Conservation (phyloP, 371 early-diverging fungal genomes). For the Actinomortierella ambigua region DNA sequence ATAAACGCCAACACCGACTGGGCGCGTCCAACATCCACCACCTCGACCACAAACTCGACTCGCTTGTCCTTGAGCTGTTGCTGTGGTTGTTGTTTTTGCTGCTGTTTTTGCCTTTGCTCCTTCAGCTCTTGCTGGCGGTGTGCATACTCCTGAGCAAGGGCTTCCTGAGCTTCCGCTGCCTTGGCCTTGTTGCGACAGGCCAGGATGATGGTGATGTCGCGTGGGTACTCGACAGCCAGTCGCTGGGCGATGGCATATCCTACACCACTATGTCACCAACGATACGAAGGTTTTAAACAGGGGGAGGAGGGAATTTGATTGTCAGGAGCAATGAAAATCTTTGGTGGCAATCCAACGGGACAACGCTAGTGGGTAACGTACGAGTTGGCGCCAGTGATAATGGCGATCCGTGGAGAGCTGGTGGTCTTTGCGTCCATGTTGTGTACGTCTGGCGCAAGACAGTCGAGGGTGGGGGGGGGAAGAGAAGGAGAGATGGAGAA, state of each 20-base stretch:
- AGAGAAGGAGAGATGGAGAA: not conserved
- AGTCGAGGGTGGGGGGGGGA: not conserved
- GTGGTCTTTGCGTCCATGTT: no score
- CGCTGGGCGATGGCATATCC: conserved; percentile 76
- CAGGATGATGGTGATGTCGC: conserved; percentile 62
- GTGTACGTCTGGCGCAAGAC: no score
- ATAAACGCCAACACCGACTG: conserved; percentile 49
- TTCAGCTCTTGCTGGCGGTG: conserved; percentile 24
- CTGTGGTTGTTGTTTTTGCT: not conserved
- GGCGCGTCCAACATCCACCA: conserved; percentile 62
- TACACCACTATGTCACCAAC: conserved; percentile 60
- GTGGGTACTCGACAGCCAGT: conserved; percentile 51
- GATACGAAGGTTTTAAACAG: not conserved
- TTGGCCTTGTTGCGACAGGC: conserved; percentile 74
- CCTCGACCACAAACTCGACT: conserved; percentile 49
- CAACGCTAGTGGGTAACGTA: no score
- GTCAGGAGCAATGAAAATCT: not conserved
- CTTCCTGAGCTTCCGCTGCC: conserved; percentile 60
- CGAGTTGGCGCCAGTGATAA: conserved; percentile 71
- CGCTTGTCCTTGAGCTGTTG: conserved; percentile 9
- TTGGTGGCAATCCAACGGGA: no score
- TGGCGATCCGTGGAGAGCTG: conserved; percentile 41
- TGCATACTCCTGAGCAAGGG: conserved; percentile 48
- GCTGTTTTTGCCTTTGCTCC: conserved; percentile 17
- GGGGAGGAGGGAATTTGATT: not conserved